phyloP scores from a whole-genome alignment of 1,284 basidiomycete genomes.

The Moniliophthora roreri region DNA sequence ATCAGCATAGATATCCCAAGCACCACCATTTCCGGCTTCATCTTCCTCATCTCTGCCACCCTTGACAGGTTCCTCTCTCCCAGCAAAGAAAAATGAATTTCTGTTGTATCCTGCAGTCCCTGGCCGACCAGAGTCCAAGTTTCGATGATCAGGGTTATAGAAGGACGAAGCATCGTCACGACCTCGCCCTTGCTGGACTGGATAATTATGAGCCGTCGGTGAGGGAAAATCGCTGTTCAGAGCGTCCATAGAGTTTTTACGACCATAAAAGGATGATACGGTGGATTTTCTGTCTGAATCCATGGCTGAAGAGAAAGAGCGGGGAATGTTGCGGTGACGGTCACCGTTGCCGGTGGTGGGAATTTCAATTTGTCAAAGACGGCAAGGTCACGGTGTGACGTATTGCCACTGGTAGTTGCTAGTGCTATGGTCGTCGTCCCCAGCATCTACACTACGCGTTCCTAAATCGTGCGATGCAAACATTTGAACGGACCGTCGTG shows the following conservation, averaged over 20 bases:
- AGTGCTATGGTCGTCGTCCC: no score
- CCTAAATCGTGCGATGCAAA: no score
- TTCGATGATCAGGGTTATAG: slow-evolving; percentile 45
- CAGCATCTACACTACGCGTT: no score
- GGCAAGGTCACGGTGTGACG: no score
- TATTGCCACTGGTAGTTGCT: no score
- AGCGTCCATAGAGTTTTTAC: slow-evolving; percentile 59
- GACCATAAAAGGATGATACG: slow-evolving; percentile 75
- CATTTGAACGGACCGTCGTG: no score
- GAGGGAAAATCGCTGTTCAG: slow-evolving; percentile 53
- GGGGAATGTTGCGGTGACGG: no score
- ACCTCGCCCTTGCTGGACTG: slow-evolving; percentile 26
- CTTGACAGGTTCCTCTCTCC: slow-evolving; percentile 71
- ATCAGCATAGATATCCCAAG: slow-evolving; percentile 87
- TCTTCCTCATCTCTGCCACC: slow-evolving; percentile 66
- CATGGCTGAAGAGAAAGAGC: slow-evolving; percentile 4
- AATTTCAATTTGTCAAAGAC: no score
- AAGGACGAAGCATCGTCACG: slow-evolving; percentile 70
- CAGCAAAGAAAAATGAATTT: slow-evolving; percentile 61
- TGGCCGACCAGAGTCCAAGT: slow-evolving; percentile 20
- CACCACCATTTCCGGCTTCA: slow-evolving; percentile 39
- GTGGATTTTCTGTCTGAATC: slow-evolving; percentile 63
- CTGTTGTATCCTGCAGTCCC: slow-evolving; percentile 67
- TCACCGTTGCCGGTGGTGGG: no score
- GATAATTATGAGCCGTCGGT: slow-evolving; percentile 24